Base-by-base conservation (phyloP, 768 basidiomycete genomes). In the Lactarius deliciosus region DNA sequence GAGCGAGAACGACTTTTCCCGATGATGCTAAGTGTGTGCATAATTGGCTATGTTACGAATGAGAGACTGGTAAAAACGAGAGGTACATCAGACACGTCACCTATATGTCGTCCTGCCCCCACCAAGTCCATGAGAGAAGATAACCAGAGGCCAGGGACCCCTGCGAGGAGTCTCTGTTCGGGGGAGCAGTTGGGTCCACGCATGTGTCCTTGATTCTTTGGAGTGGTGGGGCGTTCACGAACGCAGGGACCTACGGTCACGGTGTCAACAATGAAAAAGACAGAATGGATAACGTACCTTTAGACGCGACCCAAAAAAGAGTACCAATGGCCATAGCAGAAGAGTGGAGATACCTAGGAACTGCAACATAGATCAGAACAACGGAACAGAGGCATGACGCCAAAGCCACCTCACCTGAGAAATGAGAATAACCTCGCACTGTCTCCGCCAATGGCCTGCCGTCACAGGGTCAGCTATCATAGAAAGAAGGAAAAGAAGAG, bases 61-160 rank as follows among this genome's bases (percentile, higher is more conserved):
- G 30, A 58, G 10, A 43, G 30, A 22, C 57, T 41, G 69, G 15
- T 65, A 20, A 28, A 34, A 45, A 16, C 18, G 4, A 34, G 36
- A 7, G 22, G 60, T 34, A 57, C 53, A 59, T n/a, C 56, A 59
- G 63, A 53, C 45, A 53, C 22, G 56, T 7, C 9, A 83, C 85
- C 86, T 89, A 72, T 94, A 93, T 1, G 86, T 83, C 0, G 86
- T 90, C 25, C 86, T 79, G 53, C 83, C 86, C 5, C 92, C 92
- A 22, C 85, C 88, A 25, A 94, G 83, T 22, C 93, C 93, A 78
- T 94, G 93, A 11, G 89, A 91, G 76, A 94, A 94, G 47, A 95
- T 82, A 36, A 93, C 84, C 36, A 95, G 81, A 0, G 91, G 90
- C 90, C 90, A 91, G 57, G 82, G 81, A n/a, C 11, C 25, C 25